Evolutionary conservation across 2,329 filamentous ascomycete species (phyloP).

Genomic region (Fusarium sororula): DNA sequence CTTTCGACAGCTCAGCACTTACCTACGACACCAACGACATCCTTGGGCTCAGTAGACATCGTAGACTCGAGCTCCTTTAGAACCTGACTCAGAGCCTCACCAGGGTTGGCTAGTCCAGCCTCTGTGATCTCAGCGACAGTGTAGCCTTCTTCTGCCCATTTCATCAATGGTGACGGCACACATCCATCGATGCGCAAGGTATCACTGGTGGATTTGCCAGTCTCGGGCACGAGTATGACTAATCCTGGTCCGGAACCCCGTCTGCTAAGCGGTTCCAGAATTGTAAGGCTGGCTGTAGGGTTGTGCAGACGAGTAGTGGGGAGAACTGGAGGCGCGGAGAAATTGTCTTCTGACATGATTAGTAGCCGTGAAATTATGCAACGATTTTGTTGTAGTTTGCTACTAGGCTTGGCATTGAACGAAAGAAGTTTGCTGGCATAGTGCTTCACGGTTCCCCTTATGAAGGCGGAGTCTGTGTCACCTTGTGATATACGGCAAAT

Average conservation of each 20-base stretch:
- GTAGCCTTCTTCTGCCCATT: conserved; percentile 79
- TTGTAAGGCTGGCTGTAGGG: neutral
- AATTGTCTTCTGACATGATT: neutral
- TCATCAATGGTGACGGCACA: conserved; percentile 65
- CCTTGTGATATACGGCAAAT: neutral
- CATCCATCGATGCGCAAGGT: conserved; percentile 37
- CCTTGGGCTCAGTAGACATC: conserved; percentile 40
- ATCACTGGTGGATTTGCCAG: conserved; percentile 22
- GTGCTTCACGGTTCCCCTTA: neutral
- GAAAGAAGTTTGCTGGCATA: neutral
- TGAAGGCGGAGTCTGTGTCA: neutral
- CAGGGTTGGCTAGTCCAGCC: neutral
- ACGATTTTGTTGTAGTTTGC: neutral
- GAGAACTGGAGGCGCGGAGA: neutral
- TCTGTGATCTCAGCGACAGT: conserved; percentile 55
- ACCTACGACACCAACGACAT: conserved; percentile 52
- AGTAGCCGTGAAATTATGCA: neutral
- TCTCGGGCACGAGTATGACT: conserved; percentile 35
- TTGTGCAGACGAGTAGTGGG: neutral
- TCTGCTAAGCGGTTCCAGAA: neutral
- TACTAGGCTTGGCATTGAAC: neutral
- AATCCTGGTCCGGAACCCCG: conserved; percentile 47
- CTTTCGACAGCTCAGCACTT: neutral
- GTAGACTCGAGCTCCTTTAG: conserved; percentile 20
- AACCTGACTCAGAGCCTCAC: neutral